phyloP scores from a whole-genome alignment of 371 early-diverging fungal genomes.

The Syncephalastrum monosporum region DNA sequence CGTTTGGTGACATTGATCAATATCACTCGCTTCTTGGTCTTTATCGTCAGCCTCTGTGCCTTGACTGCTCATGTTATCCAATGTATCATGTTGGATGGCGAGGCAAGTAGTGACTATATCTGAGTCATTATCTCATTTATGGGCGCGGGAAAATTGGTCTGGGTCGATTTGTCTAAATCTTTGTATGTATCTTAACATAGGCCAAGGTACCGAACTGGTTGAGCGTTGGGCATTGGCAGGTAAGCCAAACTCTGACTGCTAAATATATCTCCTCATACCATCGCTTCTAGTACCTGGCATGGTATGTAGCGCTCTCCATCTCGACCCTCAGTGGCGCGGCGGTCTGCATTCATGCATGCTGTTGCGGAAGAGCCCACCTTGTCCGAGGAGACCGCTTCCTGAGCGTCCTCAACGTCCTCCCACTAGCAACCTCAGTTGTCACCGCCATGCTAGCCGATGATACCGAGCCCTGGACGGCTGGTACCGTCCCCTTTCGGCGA shows the following conservation, averaged over 20 bases:
- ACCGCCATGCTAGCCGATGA: constrained; percentile 14
- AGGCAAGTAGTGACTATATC: too few relatives aligned
- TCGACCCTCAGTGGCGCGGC: constrained; percentile 19
- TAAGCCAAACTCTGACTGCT: constrained; percentile 1
- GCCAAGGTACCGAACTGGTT: constrained; percentile 27
- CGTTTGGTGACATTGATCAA: constrained; percentile 8
- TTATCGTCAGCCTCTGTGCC: constrained; percentile 18
- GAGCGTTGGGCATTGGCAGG: constrained; percentile 34
- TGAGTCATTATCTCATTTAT: too few relatives aligned
- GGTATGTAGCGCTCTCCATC: constrained; percentile 22
- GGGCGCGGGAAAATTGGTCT: too few relatives aligned
- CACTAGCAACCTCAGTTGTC: constrained; percentile 8
- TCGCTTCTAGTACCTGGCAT: constrained; percentile 23
- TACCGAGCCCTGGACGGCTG: constrained; percentile 37
- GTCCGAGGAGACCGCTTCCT: constrained; percentile 24
- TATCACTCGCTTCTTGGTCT: constrained; percentile 18
- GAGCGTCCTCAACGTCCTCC: constrained; percentile 16
- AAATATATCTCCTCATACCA: background rate
- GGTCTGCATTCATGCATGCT: constrained; percentile 25
- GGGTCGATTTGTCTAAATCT: constrained; percentile 11
- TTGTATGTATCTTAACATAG: constrained; percentile 5
- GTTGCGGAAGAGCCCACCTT: constrained; percentile 21
- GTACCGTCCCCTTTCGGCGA: constrained; percentile 20
- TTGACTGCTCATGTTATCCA: constrained; percentile 24
- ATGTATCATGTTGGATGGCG: constrained; percentile 15